These are phyloP conservation scores for Physcomitrium patens DNA, from an alignment of 225 moss, liverwort and hornwort species.

Conservation along the genomic window DNA sequence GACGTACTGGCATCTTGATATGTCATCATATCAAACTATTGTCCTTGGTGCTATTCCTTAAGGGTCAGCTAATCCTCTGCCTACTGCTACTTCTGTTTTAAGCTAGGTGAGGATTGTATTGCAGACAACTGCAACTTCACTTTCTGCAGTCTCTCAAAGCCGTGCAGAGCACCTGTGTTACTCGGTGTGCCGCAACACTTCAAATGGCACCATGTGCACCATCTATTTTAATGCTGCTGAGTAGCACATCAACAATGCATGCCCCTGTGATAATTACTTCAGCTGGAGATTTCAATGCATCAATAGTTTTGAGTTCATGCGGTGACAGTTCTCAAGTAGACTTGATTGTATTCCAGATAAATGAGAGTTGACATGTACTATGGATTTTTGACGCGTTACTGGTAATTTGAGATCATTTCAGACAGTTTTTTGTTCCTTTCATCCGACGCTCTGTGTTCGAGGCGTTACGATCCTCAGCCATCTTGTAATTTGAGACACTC, in stretches of 20 bases:
- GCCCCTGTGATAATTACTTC: background rate
- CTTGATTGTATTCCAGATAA: background rate
- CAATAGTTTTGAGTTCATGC: background rate
- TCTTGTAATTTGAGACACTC: background rate
- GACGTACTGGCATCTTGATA: background rate
- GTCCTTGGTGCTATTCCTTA: slow-evolving; percentile 4
- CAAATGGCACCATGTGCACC: background rate
- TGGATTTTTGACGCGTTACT: background rate
- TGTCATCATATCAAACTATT: slow-evolving; percentile 25
- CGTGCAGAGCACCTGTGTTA: slow-evolving; percentile 4
- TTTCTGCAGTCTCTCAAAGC: slow-evolving; percentile 2
- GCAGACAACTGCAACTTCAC: background rate
- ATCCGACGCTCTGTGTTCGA: background rate
- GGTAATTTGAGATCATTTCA: background rate
- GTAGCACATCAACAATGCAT: background rate
- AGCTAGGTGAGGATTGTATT: background rate
- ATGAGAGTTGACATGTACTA: no score
- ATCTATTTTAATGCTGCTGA: background rate
- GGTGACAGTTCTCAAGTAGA: background rate
- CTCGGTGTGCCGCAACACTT: slow-evolving; percentile 8
- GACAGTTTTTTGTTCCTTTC: no score
- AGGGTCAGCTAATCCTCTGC: slow-evolving; percentile 34
- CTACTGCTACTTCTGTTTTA: background rate
- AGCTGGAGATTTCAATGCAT: background rate
- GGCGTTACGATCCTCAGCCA: background rate